These are phyloP conservation scores for Trichosanthes cucumerina DNA, from an alignment of 306 rosid species.

Conservation along the genomic window DNA sequence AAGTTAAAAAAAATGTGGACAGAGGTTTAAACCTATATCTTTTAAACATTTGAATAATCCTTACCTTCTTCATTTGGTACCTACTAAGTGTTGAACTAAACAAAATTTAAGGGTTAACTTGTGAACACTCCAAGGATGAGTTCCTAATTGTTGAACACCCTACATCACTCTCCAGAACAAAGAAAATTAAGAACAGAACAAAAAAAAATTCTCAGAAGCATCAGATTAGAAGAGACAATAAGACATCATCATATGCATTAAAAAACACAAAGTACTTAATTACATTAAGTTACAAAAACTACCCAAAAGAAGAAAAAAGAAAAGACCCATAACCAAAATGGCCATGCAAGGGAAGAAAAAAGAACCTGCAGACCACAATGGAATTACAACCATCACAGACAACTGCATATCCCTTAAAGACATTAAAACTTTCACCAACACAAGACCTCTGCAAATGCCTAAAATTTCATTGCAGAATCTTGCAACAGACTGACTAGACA, in stretches of 20 bases:
- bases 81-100: too few relatives aligned
- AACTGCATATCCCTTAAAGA: not conserved
- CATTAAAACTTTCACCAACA: not conserved
- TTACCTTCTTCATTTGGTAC: too few relatives aligned
- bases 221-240: not conserved
- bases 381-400: conserved; percentile 7
- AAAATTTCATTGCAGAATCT: conserved; percentile 63
- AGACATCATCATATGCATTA: not conserved
- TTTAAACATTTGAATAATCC: too few relatives aligned
- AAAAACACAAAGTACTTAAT: not conserved
- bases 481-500: conserved; percentile 20
- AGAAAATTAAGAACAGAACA: not conserved
- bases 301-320: not conserved
- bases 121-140: not conserved
- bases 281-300: not conserved
- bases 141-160: too few relatives aligned
- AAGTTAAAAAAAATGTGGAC: too few relatives aligned
- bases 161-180: not conserved
- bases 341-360: conserved; percentile 9
- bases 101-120: too few relatives aligned
- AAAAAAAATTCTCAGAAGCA: not conserved
- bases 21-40: too few relatives aligned
- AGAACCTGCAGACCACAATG: conserved; percentile 3
- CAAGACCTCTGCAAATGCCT: conserved; percentile 46
- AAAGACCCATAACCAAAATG: not conserved